Conservation (phyloP, 441 rosid genomes). For the Corymbia calophylla region DNA sequence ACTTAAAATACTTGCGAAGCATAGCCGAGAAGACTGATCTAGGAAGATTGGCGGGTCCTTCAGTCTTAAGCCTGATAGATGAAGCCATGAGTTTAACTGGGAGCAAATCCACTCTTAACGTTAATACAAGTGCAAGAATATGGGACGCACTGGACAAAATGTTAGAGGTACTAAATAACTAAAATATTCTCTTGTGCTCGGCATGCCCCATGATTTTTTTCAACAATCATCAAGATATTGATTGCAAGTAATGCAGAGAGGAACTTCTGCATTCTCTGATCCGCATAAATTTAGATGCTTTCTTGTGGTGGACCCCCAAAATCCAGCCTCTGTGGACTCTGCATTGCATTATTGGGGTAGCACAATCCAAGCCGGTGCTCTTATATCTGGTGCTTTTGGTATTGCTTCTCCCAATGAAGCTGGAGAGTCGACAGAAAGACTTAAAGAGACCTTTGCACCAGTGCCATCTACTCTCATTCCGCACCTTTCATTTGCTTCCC, state of each 20-base stretch:
- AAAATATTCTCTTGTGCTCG: neutral
- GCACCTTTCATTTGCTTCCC: slow-evolving; percentile 19
- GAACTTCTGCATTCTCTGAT: slow-evolving; percentile 53
- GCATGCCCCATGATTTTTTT: neutral
- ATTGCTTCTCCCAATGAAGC: slow-evolving; percentile 20
- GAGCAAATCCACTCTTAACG: slow-evolving; percentile 34
- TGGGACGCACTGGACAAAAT: slow-evolving; percentile 66
- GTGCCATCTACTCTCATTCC: slow-evolving; percentile 59
- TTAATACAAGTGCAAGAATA: slow-evolving; percentile 48
- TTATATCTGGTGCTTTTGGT: slow-evolving; percentile 64
- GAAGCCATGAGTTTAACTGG: slow-evolving; percentile 57
- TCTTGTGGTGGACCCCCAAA: slow-evolving; percentile 69
- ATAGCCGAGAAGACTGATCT: slow-evolving; percentile 89
- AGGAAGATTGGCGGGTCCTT: slow-evolving; percentile 83
- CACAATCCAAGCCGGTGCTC: slow-evolving; percentile 73
- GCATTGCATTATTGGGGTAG: slow-evolving; percentile 85
- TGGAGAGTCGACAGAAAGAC: slow-evolving; percentile 17
- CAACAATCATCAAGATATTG: neutral
- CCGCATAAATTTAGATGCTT: slow-evolving; percentile 50
- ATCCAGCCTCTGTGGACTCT: slow-evolving; percentile 45
- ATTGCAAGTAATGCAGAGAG: slow-evolving; percentile 41
- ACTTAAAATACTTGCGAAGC: slow-evolving; percentile 68
- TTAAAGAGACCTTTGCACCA: slow-evolving; percentile 45
- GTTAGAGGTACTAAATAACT: slow-evolving; percentile 45
- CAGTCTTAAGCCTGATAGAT: slow-evolving; percentile 60